Evolutionary conservation across 352 stramenopile species (phyloP), one percentile per base, ranked within the genome.

Genomic region (Aphanomyces euteiches): DNA sequence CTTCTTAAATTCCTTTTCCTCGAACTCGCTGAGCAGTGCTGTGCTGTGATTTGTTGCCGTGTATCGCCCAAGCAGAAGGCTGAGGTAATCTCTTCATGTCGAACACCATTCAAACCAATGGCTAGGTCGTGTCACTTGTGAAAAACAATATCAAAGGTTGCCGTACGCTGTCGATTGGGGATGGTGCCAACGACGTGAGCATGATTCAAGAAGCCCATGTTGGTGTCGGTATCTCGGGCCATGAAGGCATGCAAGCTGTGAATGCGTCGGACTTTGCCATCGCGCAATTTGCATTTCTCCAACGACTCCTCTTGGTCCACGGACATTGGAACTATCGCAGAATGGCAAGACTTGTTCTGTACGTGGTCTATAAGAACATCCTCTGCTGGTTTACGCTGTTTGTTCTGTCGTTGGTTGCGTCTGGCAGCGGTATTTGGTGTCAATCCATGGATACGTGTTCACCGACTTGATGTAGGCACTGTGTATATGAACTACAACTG

Each of bases 121-220:
- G 38, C 41, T 65, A 70, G 45, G 84, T 96, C 56, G 85, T 96
- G 53, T 81, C 87, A 10, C 73, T 96, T 8, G 89, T 95, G 72
- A 94, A 96, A 69, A 88, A 83, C 0, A 90, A 88, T 53, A 77
- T 96, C 84, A 73, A 88, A 36, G 77, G 92, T 72, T 86, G 90
- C 75, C 77, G 94, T 8, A 97, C 94, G 8, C 87, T 99, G 17
- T 88, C 96, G 5, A 99, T 99, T 73, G 98, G 97, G 19, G 98
- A 99, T 79, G 97, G 97, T 15, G 98, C 97, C 34, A 99, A 99
- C 75, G 98, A 99, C 71, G 97, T 99, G 47, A 95, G 95, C 39
- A 99, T 99, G 97, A 99, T 99, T 75, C 96, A 99, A 74, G 95
- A 98, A 77, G 97, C 97, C 12, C 96, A 99, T 72, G 95, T 99